phyloP scores from a whole-genome alignment of 108 stramenopile species.

The Cylindrotheca fusiformis region DNA sequence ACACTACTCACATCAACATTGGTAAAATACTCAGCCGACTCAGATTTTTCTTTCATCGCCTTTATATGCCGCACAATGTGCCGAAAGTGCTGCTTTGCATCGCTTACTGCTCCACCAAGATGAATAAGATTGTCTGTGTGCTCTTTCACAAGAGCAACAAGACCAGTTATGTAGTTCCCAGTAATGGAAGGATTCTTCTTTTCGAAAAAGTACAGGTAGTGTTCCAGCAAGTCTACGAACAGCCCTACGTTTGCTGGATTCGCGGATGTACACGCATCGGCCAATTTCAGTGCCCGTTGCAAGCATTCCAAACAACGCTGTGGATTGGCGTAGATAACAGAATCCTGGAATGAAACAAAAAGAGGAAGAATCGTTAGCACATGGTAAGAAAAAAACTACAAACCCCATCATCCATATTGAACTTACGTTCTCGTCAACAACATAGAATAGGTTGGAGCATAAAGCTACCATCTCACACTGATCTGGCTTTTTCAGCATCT shows the following conservation, averaged over 20 bases:
- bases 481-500: conserved; percentile 92
- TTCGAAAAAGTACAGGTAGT: conserved; percentile 95
- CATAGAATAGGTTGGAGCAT: conserved; percentile 91
- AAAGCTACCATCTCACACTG: conserved; percentile 92
- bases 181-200: conserved; percentile 82
- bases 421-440: conserved; percentile 8
- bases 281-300: conserved; percentile 85
- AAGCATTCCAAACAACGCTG: conserved; percentile 95
- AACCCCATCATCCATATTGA: too few relatives aligned
- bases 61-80: conserved; percentile 53
- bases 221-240: conserved; percentile 95
- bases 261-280: conserved; percentile 82
- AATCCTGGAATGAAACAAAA: too few relatives aligned
- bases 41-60: conserved; percentile 48
- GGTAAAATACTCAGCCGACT: conserved; percentile 62
- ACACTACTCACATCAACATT: conserved; percentile 41
- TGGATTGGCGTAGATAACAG: conserved; percentile 62
- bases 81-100: conserved; percentile 60
- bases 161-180: conserved; percentile 79
- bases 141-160: conserved; percentile 93
- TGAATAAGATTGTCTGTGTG: conserved; percentile 67
- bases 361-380: too few relatives aligned
- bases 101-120: conserved; percentile 32
- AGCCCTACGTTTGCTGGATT: conserved; percentile 73
- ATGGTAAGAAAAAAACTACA: too few relatives aligned